A percentile compares a stretch with the other conserved stretches of the same genome.
phyloP scores from a whole-genome alignment of 192 early-diverging fungal genomes.

The Entomortierella lignicola region DNA sequence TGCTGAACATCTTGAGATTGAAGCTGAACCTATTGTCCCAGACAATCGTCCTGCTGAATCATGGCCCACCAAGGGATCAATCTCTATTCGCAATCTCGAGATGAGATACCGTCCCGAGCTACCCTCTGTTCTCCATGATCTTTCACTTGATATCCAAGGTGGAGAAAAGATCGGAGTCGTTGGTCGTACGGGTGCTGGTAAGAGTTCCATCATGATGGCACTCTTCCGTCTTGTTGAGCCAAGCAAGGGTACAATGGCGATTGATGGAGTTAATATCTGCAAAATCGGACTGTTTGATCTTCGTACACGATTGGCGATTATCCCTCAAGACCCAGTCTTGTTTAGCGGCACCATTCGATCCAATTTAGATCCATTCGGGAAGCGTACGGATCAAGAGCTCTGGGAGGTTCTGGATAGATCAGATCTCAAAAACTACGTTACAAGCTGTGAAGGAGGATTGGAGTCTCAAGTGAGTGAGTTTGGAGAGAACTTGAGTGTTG shows the following conservation, averaged over 20 bases:
- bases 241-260: constrained; percentile 69
- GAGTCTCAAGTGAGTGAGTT: constrained; percentile 70
- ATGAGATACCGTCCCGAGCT: constrained; percentile 84
- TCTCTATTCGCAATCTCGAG: constrained; percentile 78
- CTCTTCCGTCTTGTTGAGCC: constrained; percentile 86
- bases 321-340: constrained; percentile 82
- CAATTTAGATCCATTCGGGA: constrained; percentile 84
- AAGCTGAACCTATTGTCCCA: constrained; percentile 58
- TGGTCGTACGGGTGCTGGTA: constrained; percentile 79
- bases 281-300: constrained; percentile 80
- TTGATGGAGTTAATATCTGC: constrained; percentile 85
- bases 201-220: constrained; percentile 69
- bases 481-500: constrained; percentile 82
- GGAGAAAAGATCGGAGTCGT: constrained; percentile 91
- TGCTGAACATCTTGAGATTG: constrained; percentile 32
- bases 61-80: constrained; percentile 79
- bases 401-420: constrained; percentile 76
- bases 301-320: constrained; percentile 75
- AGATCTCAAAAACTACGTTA: constrained; percentile 58
- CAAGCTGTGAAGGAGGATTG: constrained; percentile 56
- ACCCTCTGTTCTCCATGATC: constrained; percentile 77
- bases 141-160: constrained; percentile 77
- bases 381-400: constrained; percentile 70
- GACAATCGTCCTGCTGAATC: constrained; percentile 60
- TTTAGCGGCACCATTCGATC: constrained; percentile 80